These are phyloP conservation scores for Fusarium mangiferae DNA, from an alignment of 2,329 filamentous ascomycete species.

Conservation along the genomic window DNA sequence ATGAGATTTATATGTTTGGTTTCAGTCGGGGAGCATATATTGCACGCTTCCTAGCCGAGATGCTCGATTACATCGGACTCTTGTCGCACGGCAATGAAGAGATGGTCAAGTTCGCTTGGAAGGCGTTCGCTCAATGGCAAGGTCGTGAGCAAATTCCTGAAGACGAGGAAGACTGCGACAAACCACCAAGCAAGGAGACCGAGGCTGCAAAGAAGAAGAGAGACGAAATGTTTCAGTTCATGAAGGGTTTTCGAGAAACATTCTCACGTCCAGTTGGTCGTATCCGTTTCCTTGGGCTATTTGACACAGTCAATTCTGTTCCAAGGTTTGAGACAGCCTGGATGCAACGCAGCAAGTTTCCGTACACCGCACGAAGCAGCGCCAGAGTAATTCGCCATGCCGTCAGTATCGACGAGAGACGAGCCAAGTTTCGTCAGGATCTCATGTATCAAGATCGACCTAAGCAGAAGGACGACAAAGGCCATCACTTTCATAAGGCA, in stretches of 20 bases:
- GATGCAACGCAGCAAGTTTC: constrained; percentile 84
- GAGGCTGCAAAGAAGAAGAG: constrained; percentile 52
- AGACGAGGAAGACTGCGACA: constrained; percentile 43
- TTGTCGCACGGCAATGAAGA: constrained; percentile 86
- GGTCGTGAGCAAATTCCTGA: constrained; percentile 61
- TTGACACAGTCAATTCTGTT: constrained; percentile 85
- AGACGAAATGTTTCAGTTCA: constrained; percentile 75
- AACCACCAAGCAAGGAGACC: constrained; percentile 46
- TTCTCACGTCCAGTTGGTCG: constrained; percentile 80
- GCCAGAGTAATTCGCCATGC: constrained; percentile 74
- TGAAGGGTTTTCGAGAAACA: constrained; percentile 83
- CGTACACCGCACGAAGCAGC: constrained; percentile 69
- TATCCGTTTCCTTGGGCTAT: constrained; percentile 81
- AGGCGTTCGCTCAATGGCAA: constrained; percentile 80
- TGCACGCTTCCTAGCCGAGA: constrained; percentile 80
- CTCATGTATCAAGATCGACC: constrained; percentile 66
- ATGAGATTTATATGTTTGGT: constrained; percentile 78
- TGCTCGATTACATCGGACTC: constrained; percentile 85
- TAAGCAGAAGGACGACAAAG: constrained; percentile 25
- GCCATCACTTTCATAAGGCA: constrained; percentile 40
- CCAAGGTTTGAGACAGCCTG: constrained; percentile 79
- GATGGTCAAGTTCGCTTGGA: constrained; percentile 86
- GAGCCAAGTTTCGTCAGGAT: constrained; percentile 78
- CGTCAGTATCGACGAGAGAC: constrained; percentile 75
- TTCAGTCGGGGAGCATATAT: constrained; percentile 80